Base-by-base conservation (phyloP, 495 filamentous ascomycete genomes). In the Viridothelium virens region DNA sequence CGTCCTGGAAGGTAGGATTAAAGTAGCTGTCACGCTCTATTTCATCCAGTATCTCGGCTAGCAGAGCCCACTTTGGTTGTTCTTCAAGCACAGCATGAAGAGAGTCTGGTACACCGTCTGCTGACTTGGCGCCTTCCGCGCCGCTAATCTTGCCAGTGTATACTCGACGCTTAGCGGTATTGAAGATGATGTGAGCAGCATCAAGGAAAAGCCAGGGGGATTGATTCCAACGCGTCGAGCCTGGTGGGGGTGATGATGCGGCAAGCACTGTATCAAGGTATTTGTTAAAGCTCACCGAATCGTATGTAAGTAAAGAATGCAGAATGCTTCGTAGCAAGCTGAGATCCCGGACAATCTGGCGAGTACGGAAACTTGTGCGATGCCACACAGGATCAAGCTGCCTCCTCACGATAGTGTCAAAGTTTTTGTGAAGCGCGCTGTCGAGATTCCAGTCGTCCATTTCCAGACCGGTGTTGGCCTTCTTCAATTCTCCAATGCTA, bases 401-500 rank as follows among this genome's bases (percentile, higher is more conserved):
- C 71, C 93, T 86, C 62, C 92, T 80, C 61, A 98, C 86, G 66
- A 92, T 86, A 41, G 90, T 80, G 75, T 97, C 95, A 74, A 98
- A 98, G 69, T 88, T 93, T 74, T 87, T 89, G 67, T 97, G 90
- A 65, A 98, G 77, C 33, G 94, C 95, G 74, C 91, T 96, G 74
- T 98, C 95, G 25, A 96, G 79, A 65, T 91, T 97, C 94, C 94
- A 98, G 69, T 97, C 92, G 66, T 93, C 93, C 89, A 97, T 90
- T 68, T 98, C 95, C 5, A 98, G 78, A 0, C 92, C 91, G 0
- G 87, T 82, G 72, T 96, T 97, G 9, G 85, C 81, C 74, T 96
- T 97, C 73, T 91, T 92, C 16, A 98, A 79, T 73, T 98, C 95
- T 37, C 86, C 83, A 69, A 98, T 92, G 68, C 91, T 95, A 61